Evolutionary conservation across 2,329 filamentous ascomycete genomes (phyloP).

Genomic region (Colletotrichum gloeosporioides): DNA sequence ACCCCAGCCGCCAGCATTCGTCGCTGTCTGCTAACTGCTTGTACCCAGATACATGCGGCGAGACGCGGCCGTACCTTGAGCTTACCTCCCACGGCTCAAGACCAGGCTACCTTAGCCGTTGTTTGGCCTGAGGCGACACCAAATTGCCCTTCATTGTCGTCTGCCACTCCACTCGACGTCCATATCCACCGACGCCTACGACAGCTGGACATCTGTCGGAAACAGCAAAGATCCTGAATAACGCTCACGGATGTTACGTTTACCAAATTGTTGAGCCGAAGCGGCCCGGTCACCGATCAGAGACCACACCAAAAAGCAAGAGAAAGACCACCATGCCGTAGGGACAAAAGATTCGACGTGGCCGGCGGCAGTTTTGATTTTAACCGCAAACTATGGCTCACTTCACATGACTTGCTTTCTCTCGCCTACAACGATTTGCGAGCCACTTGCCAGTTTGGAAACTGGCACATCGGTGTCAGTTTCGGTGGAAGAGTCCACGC

Average conservation of each 20-base stretch:
- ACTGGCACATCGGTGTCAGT: conserved; percentile 3
- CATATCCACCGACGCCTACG: not conserved
- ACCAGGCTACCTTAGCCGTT: not conserved
- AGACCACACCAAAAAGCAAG: not conserved
- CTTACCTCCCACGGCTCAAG: not conserved
- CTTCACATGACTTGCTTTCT: not conserved
- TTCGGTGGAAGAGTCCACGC: conserved; percentile 4
- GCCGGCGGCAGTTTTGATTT: not conserved
- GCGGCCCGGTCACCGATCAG: not conserved
- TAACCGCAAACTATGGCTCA: not conserved
- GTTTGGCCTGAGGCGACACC: not conserved
- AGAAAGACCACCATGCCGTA: not conserved
- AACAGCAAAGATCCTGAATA: not conserved
- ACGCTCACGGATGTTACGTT: not conserved
- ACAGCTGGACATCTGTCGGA: not conserved
- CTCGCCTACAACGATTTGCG: not conserved
- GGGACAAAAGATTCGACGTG: not conserved
- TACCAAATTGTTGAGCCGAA: not conserved
- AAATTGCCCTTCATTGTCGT: not conserved
- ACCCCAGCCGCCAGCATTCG: not conserved
- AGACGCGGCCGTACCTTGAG: not conserved
- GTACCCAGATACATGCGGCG: conserved; percentile 1
- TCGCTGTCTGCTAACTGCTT: not conserved
- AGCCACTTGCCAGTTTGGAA: conserved; percentile 6
- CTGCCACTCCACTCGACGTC: not conserved